These are phyloP conservation scores for Cucurbita maxima DNA, from an alignment of 306 rosid genomes.

Conservation along the genomic window DNA sequence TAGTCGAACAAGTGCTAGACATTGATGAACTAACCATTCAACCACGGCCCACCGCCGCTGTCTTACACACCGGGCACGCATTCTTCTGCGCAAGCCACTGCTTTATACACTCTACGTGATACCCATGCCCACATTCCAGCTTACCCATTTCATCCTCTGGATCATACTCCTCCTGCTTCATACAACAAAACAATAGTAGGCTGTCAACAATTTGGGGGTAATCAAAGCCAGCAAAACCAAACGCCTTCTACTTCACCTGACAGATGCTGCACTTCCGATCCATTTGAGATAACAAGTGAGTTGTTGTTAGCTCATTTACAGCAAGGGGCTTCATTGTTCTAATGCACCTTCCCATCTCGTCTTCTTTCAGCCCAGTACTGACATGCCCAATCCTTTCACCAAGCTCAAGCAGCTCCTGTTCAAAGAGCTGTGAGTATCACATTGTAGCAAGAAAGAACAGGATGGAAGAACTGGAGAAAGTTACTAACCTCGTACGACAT, in stretches of 20 bases:
- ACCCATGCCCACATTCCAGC: conserved; percentile 69
- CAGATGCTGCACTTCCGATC: conserved; percentile 77
- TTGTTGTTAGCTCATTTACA: conserved; percentile 27
- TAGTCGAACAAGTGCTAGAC: conserved; percentile 2
- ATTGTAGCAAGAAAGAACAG: neutral
- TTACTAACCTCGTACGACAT: conserved; percentile 75
- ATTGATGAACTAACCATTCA: conserved; percentile 10
- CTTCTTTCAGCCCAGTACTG: conserved; percentile 76
- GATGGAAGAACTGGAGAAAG: neutral
- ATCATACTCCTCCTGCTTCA: conserved; percentile 77
- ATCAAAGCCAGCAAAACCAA: neutral
- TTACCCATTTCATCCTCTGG: conserved; percentile 69
- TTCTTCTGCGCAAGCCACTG: conserved; percentile 88
- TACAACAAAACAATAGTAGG: neutral
- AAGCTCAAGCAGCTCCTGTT: conserved; percentile 74
- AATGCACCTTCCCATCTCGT: conserved; percentile 47
- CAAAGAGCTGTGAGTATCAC: neutral
- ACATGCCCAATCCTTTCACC: conserved; percentile 87
- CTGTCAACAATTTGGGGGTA: neutral
- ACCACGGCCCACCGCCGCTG: conserved; percentile 40
- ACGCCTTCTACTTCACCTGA: conserved; percentile 41
- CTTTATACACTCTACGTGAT: conserved; percentile 64
- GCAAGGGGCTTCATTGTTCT: conserved; percentile 33
- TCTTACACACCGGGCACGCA: conserved; percentile 84
- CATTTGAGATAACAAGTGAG: conserved; percentile 23